These are phyloP conservation scores for Euphorbia schlechtendalii DNA, from an alignment of 441 rosid species.

Conservation along the genomic window DNA sequence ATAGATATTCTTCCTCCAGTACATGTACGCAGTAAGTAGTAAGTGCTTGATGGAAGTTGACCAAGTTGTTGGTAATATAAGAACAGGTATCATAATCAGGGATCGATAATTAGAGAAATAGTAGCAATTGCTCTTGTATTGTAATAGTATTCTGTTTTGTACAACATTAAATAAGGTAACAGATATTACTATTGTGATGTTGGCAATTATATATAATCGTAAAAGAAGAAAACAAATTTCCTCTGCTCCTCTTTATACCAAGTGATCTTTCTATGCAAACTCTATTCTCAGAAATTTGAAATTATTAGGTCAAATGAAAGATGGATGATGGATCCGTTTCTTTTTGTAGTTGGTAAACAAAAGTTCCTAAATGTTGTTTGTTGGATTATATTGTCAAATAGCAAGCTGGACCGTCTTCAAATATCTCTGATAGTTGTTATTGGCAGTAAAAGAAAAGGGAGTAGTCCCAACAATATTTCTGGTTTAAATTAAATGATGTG, in stretches of 20 bases:
- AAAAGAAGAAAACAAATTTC: not conserved
- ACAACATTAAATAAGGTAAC: not conserved
- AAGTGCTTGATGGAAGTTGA: not conserved
- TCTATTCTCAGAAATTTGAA: not conserved
- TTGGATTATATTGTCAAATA: not conserved
- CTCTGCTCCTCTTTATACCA: not conserved
- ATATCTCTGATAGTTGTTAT: not conserved
- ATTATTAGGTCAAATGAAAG: not conserved
- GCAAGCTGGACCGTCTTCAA: conserved; percentile 1
- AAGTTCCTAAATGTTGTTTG: not conserved
- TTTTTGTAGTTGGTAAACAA: not conserved
- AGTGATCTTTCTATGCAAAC: not conserved
- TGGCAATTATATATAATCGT: not conserved
- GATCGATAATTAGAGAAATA: not conserved
- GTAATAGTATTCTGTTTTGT: not conserved
- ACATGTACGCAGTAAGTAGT: not conserved
- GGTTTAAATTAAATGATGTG: no score
- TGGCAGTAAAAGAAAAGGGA: not conserved
- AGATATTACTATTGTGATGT: not conserved
- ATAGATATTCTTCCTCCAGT: not conserved
- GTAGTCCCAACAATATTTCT: not conserved
- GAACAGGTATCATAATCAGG: not conserved
- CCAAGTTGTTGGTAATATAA: not conserved
- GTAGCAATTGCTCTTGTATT: not conserved
- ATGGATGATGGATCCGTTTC: not conserved